Conservation (phyloP, 352 stramenopile species). For the Phytophthora hibernalis region DNA sequence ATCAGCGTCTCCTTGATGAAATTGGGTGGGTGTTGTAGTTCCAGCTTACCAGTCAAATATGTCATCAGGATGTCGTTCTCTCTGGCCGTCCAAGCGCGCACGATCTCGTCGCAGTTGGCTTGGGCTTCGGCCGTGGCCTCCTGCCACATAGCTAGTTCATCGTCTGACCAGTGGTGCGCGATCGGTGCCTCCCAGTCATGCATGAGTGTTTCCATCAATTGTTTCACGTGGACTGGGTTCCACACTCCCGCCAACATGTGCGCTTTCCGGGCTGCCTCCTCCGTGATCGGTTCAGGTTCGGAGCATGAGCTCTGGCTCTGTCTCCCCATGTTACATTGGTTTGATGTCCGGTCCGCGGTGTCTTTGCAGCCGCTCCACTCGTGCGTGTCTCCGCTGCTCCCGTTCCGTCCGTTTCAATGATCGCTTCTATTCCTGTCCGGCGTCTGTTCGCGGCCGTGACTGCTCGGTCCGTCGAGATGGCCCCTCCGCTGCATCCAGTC, state of each 20-base stretch:
- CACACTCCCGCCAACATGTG: constrained; percentile 10
- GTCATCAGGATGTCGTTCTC: background rate
- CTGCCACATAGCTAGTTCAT: background rate
- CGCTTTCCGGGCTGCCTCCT: background rate
- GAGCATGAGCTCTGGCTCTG: background rate
- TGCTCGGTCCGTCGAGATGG: too few species aligned
- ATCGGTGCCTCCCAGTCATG: background rate
- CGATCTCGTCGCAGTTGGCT: background rate
- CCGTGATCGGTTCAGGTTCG: too few species aligned
- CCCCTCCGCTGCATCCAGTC: too few species aligned
- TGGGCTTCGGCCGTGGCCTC: background rate
- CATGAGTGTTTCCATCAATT: background rate
- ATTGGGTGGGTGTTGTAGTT: constrained; percentile 1
- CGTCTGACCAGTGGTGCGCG: background rate
- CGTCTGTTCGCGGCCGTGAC: too few species aligned
- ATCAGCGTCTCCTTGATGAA: constrained; percentile 9
- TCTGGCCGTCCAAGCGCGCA: background rate
- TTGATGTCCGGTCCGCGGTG: too few species aligned
- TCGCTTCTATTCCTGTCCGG: too few species aligned
- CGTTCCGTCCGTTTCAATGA: too few species aligned
- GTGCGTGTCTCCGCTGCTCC: background rate
- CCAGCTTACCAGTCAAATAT: background rate
- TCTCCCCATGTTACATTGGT: too few species aligned
- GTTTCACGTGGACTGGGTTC: constrained; percentile 2
- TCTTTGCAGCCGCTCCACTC: too few species aligned